Base-by-base conservation (phyloP, 345 rosid species). In the Populus davidiana region DNA sequence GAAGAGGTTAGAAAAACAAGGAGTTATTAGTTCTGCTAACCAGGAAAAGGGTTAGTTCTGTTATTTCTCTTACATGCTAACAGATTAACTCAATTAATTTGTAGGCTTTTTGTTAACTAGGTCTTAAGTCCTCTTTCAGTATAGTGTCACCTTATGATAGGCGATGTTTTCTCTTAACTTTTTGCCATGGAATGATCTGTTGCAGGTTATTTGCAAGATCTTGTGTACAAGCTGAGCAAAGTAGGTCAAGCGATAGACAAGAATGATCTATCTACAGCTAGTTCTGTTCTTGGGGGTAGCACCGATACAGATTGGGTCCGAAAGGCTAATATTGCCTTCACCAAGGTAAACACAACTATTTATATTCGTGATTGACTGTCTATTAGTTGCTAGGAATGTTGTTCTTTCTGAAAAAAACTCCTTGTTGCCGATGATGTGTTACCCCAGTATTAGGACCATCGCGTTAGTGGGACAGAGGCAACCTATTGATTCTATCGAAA, bases 211-310 rank as follows among this genome's bases (percentile, higher is more conserved):
- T 80, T 93, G 89, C 98, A 92, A 83, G 98, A 96, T 74, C 80
- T 93, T 20, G 98, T 92, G 69, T 93, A 87, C 86, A 92, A 91
- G 90, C 80, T 96, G 79, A 96, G 97, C 81, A 87, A 91, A 92
- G 91, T 91, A 61, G 98, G 97, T 29, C 91, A 91, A 87, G 96
- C 96, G 76, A 91, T 93, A 72, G 99, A 96, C 31, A 93, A 86
- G 44, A 88, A 91, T 78, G 98, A 96, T 82, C 85, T 96, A 29
- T 43, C 88, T 16, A 44, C 87, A 33, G 97, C 99, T 29, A 79
- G 87, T 80, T 84, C 89, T 25, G 96, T 93, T 83, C 96, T 96
- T 47, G 94, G 94, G 44, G 84, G 86, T 81, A 89, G 81, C 86
- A 81, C 83, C 11, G 89, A 89, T 67, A 73, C 90, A 6, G 96